Evolutionary conservation across 305 asterid genomes (phyloP).

Genomic region (Nicotiana rustica): DNA sequence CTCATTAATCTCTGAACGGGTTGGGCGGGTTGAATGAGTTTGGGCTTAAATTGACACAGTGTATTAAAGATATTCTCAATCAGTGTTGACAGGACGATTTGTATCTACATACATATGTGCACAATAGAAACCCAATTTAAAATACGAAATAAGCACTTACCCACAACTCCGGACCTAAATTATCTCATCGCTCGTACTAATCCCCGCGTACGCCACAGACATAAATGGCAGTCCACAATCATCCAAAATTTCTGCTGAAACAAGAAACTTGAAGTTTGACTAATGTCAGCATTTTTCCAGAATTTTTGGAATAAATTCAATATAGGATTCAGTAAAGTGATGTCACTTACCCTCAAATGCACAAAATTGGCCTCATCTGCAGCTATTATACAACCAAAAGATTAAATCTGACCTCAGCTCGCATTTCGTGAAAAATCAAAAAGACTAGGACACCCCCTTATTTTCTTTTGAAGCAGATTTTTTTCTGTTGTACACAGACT

Average conservation of each 20-base stretch:
- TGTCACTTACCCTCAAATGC: constrained; percentile 33
- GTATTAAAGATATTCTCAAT: neutral
- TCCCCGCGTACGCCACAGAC: constrained; percentile 31
- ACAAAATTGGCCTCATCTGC: constrained; percentile 28
- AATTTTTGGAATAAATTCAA: constrained; percentile 33
- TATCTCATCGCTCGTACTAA: neutral
- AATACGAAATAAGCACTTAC: neutral
- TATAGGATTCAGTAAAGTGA: constrained; percentile 37
- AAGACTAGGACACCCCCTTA: too few species aligned
- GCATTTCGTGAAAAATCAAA: too few species aligned
- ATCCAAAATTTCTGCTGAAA: constrained; percentile 38
- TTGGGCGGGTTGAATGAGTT: too few species aligned
- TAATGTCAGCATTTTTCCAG: constrained; percentile 33
- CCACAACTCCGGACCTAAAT: neutral
- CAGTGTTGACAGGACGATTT: neutral
- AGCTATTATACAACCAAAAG: constrained; percentile 29
- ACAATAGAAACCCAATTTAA: neutral
- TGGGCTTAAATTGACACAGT: neutral
- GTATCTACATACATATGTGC: neutral
- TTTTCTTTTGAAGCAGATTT: too few species aligned
- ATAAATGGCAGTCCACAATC: constrained; percentile 37
- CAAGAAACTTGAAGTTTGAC: constrained; percentile 37
- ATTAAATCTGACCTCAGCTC: too few species aligned
- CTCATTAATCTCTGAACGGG: too few species aligned
- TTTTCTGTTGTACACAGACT: too few species aligned